Base-by-base conservation (phyloP, 2,329 filamentous ascomycete genomes). In the Meredithiella fracta region DNA sequence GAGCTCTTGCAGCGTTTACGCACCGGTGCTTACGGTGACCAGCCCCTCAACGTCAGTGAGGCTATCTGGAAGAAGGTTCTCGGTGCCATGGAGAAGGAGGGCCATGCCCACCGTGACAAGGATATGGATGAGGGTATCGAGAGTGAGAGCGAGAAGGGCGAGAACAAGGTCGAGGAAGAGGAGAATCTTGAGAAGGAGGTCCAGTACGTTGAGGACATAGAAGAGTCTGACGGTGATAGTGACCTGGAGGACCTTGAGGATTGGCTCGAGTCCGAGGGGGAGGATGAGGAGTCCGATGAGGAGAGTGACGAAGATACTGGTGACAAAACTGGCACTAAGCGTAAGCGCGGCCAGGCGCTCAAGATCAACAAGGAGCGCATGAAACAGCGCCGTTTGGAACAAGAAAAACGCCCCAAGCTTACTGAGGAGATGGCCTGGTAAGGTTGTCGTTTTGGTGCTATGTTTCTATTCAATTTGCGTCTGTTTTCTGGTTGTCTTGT, bases 31-130 rank as follows among this genome's bases (percentile, higher is more conserved):
- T 97, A 98, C 69, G 92, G 92, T 55, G 90, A 97, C 64, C 81
- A 87, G 66, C 92, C 92, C 44, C 75, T 98, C 61, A 98, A 98
- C 66, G 90, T 95, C 53, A 92, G 94, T 68, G 89, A 96, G 68
- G 77, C 79, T 14, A 88, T 98, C 60, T 98, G 92, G 92, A 94
- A 94, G 78, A 94, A 90, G 77, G 92, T 98, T 6, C 80, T 98
- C 63, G 82, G 83, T 60, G 88, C 88, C 2, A 76, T 98, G 69
- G 92, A 98, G 76, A 79, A 85, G 62, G 84, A 85, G 63, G 90
- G 91, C 58, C 82, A 94, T 64, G 91, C 85, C 47, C 75, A 79
- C 61, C 76, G 87, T 55, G 91, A 96, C 67, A 80, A 89, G 70
- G 91, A 97, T 67, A 69, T 92, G 67, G 91, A 96, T 67, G 82